These are phyloP conservation scores for Lactarius hengduanensis DNA, from an alignment of 768 basidiomycete genomes.

Conservation along the genomic window DNA sequence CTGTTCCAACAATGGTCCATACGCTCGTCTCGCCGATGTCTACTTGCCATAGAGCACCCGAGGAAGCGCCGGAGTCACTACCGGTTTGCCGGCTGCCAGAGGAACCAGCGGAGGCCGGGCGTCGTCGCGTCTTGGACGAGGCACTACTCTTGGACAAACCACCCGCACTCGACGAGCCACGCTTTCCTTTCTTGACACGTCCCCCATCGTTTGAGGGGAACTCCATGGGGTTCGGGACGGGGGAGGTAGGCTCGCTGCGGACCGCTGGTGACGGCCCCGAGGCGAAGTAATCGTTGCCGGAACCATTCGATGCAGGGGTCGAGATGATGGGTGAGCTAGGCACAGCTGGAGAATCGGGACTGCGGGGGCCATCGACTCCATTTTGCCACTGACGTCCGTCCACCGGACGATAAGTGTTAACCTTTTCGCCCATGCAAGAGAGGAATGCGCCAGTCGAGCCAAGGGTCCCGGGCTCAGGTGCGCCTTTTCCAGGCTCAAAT, in stretches of 20 bases:
- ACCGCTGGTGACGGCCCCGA: slow-evolving; percentile 38
- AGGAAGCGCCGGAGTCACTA: slow-evolving; percentile 67
- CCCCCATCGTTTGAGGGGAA: slow-evolving; percentile 81
- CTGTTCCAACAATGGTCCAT: slow-evolving; percentile 92
- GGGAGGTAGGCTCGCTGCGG: slow-evolving; percentile 69
- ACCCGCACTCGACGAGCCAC: slow-evolving; percentile 71
- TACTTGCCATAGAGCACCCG: slow-evolving; percentile 82
- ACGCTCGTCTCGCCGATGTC: slow-evolving; percentile 93
- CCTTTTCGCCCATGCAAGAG: slow-evolving; percentile 91
- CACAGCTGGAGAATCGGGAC: slow-evolving; percentile 49
- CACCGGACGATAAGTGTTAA: slow-evolving; percentile 84
- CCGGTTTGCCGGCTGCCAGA: slow-evolving; percentile 54
- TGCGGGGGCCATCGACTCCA: slow-evolving; percentile 35
- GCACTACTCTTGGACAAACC: slow-evolving; percentile 51
- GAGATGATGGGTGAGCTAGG: slow-evolving; percentile 71
- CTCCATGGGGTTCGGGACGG: slow-evolving; percentile 53
- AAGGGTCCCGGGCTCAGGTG: slow-evolving; percentile 74
- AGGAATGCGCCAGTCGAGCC: slow-evolving; percentile 80
- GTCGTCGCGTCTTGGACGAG: slow-evolving; percentile 59
- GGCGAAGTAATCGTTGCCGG: slow-evolving; percentile 64
- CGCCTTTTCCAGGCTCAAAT: slow-evolving; percentile 64
- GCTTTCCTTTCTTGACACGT: slow-evolving; percentile 75
- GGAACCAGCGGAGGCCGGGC: slow-evolving; percentile 68
- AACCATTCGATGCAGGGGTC: slow-evolving; percentile 52
- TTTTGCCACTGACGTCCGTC: slow-evolving; percentile 72